Conservation (phyloP, 2,329 filamentous ascomycete genomes). For the Cytospora leucostoma region DNA sequence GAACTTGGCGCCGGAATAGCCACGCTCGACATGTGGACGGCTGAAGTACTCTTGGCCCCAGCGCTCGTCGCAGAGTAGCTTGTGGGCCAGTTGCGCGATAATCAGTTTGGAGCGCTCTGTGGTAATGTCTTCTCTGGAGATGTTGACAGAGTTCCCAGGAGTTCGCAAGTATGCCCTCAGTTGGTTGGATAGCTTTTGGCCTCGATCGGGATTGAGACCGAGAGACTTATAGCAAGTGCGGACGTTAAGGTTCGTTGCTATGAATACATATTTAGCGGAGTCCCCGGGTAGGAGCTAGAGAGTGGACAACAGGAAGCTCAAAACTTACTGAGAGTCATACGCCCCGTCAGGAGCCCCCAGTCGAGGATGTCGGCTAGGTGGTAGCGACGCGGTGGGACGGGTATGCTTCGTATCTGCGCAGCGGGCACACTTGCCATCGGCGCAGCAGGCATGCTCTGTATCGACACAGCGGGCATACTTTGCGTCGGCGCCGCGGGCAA, state of each 20-base stretch:
- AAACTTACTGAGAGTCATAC: constrained; percentile 18
- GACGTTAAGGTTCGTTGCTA: neutral
- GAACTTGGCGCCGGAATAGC: constrained; percentile 6
- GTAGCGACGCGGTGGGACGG: constrained; percentile 10
- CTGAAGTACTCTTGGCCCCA: constrained; percentile 20
- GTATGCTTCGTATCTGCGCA: no score
- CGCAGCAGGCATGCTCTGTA: neutral
- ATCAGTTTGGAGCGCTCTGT: constrained; percentile 6
- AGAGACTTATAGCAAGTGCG: constrained; percentile 10
- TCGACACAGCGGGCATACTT: neutral
- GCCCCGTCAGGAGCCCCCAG: constrained; percentile 6
- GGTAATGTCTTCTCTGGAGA: neutral
- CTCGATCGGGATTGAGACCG: constrained; percentile 18
- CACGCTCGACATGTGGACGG: neutral
- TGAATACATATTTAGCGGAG: neutral
- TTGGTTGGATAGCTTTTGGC: neutral
- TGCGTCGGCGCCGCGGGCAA: neutral
- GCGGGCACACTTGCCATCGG: no score
- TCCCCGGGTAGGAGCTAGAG: neutral
- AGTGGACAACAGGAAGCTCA: neutral
- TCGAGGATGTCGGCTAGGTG: neutral
- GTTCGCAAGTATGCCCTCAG: constrained; percentile 12
- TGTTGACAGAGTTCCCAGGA: constrained; percentile 22
- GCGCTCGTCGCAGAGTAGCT: constrained; percentile 6
- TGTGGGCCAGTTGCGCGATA: constrained; percentile 17